Percentiles rank a stretch among this genome's conserved stretches.
Conservation (phyloP, 2,329 filamentous ascomycete species). For the Ascocoryne sarcoides region DNA sequence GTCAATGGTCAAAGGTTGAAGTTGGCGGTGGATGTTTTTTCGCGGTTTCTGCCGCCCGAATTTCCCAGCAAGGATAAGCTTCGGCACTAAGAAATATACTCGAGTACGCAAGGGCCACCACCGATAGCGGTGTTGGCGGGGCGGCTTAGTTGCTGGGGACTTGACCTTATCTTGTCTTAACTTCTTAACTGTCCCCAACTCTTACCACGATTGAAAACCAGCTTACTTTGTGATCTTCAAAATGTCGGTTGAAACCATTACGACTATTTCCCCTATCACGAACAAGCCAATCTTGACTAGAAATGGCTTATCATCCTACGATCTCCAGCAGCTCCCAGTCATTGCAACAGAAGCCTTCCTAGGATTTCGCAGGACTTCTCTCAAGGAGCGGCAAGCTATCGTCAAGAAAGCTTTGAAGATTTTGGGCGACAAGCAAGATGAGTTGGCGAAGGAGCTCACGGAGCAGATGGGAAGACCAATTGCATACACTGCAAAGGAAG, state of each 20-base stretch:
- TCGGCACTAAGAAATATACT: too few relatives aligned
- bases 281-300: constrained; percentile 77
- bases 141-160: too few relatives aligned
- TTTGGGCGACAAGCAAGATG: constrained; percentile 64
- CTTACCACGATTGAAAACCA: too few relatives aligned
- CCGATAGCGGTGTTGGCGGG: too few relatives aligned
- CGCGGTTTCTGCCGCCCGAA: too few relatives aligned
- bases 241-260: constrained; percentile 58
- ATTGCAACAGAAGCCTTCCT: constrained; percentile 67
- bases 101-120: too few relatives aligned
- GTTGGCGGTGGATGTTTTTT: constrained; percentile 1
- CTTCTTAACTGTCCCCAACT: too few relatives aligned
- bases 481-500: constrained; percentile 73
- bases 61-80: too few relatives aligned
- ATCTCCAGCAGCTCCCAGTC: constrained; percentile 64
- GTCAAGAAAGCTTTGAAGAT: constrained; percentile 70
- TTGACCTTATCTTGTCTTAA: too few relatives aligned
- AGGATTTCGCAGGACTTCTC: constrained; percentile 64
- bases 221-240: too few relatives aligned
- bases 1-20: constrained; percentile 11
- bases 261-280: constrained; percentile 83
- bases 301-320: constrained; percentile 60
- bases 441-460: constrained; percentile 74
- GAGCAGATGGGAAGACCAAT: constrained; percentile 95
- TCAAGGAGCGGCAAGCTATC: constrained; percentile 70